A percentile compares a stretch with the other conserved stretches of the same genome.
phyloP scores from a whole-genome alignment of 805 yeast genomes.

The Isabelozyma pseudorhagii region DNA sequence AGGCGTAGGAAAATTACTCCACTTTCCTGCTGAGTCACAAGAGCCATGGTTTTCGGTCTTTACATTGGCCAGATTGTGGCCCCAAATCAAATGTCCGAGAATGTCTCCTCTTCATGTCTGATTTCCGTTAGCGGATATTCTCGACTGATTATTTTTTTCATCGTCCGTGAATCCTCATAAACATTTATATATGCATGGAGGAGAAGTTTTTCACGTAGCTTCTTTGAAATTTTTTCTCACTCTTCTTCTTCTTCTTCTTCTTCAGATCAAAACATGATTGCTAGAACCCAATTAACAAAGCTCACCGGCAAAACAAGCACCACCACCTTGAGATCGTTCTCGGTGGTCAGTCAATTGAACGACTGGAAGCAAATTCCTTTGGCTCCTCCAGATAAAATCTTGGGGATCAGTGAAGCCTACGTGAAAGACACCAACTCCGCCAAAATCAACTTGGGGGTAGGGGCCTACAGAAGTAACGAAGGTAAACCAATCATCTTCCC shows the following conservation, averaged over 20 bases:
- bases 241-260: not conserved
- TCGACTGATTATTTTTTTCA: not conserved
- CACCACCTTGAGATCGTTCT: constrained; percentile 8
- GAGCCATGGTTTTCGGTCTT: not conserved
- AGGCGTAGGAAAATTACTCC: not conserved
- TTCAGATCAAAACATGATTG: not conserved
- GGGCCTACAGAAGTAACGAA: constrained; percentile 87
- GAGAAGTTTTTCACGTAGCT: not conserved
- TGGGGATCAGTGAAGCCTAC: constrained; percentile 75
- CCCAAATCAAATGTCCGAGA: not conserved
- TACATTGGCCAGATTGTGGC: not conserved
- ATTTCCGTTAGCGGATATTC: not conserved
- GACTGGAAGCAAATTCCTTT: constrained; percentile 40
- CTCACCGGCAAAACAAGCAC: not conserved
- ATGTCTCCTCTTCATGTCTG: not conserved
- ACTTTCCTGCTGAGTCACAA: not conserved
- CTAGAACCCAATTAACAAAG: not conserved
- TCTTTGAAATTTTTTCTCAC: no score
- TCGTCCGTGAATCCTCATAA: not conserved
- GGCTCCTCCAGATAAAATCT: constrained; percentile 82
- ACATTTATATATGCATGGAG: not conserved
- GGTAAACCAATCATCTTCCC: constrained; percentile 92
- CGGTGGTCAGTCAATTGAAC: constrained; percentile 3
- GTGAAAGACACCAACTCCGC: constrained; percentile 57
- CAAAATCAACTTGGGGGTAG: constrained; percentile 71